Percentiles rank a stretch among this genome's conserved stretches.
Conservation (phyloP, 805 yeast genomes). For the Suhomyces tanzawaensis region DNA sequence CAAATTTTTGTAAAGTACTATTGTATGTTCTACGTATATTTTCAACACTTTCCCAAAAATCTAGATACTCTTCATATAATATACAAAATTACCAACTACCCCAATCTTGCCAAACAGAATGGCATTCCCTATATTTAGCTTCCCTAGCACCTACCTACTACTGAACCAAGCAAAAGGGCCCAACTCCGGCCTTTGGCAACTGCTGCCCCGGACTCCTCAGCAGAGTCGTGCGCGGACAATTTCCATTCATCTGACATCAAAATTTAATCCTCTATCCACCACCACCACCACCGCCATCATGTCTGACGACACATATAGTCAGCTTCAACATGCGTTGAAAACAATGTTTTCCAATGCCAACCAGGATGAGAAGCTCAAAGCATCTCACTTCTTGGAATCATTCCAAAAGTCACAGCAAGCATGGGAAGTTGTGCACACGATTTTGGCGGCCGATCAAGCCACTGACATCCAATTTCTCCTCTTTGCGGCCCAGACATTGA, state of each 20-base stretch:
- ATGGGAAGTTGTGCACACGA: constrained; percentile 67
- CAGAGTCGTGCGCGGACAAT: constrained; percentile 2
- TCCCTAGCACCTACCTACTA: no score
- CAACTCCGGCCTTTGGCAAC: no score
- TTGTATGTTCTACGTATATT: no score
- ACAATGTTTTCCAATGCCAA: constrained; percentile 45
- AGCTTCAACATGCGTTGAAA: constrained; percentile 45
- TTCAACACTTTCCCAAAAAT: no score
- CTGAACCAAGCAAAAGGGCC: no score
- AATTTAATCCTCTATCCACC: constrained; percentile 1
- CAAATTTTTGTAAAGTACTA: no score
- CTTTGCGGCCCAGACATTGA: constrained; percentile 88
- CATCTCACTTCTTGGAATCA: constrained; percentile 59
- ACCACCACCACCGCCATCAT: constrained; percentile 1
- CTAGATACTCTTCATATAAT: no score
- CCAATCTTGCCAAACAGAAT: no score
- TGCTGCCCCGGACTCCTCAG: no score
- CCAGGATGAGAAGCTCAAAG: constrained; percentile 48
- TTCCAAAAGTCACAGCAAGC: constrained; percentile 84
- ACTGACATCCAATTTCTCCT: constrained; percentile 58
- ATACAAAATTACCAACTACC: no score
- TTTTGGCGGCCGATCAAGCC: constrained; percentile 38
- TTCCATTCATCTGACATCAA: background rate
- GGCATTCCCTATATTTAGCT: no score
- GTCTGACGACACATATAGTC: constrained; percentile 16